Percentiles rank a stretch among this genome's conserved stretches.
phyloP scores from a whole-genome alignment of 1,139 yeast genomes.

The Casaregolazyma suthepensis region DNA sequence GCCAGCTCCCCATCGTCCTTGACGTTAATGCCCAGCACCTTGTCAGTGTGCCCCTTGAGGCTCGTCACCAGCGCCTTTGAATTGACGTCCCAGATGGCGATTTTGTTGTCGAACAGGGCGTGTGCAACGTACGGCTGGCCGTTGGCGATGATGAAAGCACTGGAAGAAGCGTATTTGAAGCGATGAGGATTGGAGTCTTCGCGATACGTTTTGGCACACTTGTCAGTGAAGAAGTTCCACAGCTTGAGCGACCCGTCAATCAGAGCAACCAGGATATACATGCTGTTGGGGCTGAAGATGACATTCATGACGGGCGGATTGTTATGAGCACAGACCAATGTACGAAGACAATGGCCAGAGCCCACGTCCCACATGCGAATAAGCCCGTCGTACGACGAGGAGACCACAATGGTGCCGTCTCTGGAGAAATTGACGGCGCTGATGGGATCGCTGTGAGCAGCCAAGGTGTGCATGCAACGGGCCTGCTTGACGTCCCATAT shows the following conservation, averaged over 20 bases:
- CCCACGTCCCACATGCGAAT: slow-evolving; percentile 81
- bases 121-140: slow-evolving; percentile 44
- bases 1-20: slow-evolving; percentile 35
- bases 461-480: slow-evolving; percentile 64
- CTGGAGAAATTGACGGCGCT: slow-evolving; percentile 65
- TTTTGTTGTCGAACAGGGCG: slow-evolving; percentile 53
- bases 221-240: slow-evolving; percentile 51
- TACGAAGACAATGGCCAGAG: slow-evolving; percentile 87
- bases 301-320: slow-evolving; percentile 63
- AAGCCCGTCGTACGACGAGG: slow-evolving; percentile 88
- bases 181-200: slow-evolving; percentile 35
- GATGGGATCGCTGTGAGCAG: slow-evolving; percentile 93
- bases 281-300: slow-evolving; percentile 74
- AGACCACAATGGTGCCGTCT: slow-evolving; percentile 77
- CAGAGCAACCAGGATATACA: slow-evolving; percentile 69
- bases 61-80: slow-evolving; percentile 46
- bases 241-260: slow-evolving; percentile 76
- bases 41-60: slow-evolving; percentile 36
- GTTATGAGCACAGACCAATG: slow-evolving; percentile 52
- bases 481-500: slow-evolving; percentile 84
- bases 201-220: slow-evolving; percentile 33
- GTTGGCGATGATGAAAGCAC: slow-evolving; percentile 28
- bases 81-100: slow-evolving; percentile 73
- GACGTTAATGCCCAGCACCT: slow-evolving; percentile 27
- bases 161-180: slow-evolving; percentile 21